Conservation (phyloP, 2,329 filamentous ascomycete species). For the Cladosporium sp. region DNA sequence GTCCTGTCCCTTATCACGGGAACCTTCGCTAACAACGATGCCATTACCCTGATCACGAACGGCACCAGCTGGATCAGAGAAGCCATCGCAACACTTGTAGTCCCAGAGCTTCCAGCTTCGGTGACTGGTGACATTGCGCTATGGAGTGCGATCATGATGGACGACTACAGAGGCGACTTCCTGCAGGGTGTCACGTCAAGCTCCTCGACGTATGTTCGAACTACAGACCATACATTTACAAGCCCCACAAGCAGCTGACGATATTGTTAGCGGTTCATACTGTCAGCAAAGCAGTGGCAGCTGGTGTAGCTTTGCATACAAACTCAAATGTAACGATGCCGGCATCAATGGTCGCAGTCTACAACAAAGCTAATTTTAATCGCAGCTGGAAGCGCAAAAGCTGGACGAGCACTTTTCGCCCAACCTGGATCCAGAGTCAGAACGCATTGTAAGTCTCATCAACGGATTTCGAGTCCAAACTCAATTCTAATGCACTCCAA, state of each 20-base stretch:
- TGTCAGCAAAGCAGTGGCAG: not conserved
- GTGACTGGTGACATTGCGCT: constrained; percentile 4
- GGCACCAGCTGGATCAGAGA: constrained; percentile 1
- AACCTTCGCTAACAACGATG: not conserved
- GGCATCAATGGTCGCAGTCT: not conserved
- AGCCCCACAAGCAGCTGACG: not conserved
- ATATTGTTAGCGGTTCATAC: not conserved
- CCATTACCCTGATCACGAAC: not conserved
- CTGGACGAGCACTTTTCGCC: not conserved
- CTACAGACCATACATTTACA: not conserved
- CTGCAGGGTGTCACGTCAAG: constrained; percentile 4
- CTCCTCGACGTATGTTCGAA: not conserved
- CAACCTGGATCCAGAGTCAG: constrained; percentile 2
- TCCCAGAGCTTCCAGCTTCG: not conserved
- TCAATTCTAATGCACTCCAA: not conserved
- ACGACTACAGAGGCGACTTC: constrained; percentile 1
- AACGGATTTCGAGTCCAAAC: not conserved
- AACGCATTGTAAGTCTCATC: not conserved
- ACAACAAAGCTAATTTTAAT: not conserved
- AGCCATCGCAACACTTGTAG: not conserved
- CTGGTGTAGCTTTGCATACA: constrained; percentile 10
- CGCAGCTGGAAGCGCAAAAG: not conserved
- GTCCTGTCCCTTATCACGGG: not conserved
- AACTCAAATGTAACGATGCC: not conserved
- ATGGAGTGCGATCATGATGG: constrained; percentile 9